phyloP scores from a whole-genome alignment of 345 rosid genomes.

The Corymbia maculata region DNA sequence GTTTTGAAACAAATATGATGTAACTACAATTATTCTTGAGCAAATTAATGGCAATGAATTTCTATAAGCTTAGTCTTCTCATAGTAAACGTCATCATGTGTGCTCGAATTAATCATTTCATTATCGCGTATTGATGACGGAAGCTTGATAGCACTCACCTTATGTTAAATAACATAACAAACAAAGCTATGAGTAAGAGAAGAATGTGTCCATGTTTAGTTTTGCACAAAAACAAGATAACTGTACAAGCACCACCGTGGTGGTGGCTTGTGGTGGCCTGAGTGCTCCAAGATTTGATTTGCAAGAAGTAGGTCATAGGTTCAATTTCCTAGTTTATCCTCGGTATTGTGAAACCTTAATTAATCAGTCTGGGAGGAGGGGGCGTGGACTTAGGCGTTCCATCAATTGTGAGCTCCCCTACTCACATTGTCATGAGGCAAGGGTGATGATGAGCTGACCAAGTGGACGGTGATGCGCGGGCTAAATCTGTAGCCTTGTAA shows the following conservation, averaged over 20 bases:
- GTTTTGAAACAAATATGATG: neutral
- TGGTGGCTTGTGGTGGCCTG: neutral
- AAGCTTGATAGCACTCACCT: neutral
- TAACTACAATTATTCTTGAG: neutral
- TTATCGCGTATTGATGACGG: neutral
- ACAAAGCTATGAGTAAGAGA: neutral
- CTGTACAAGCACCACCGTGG: neutral
- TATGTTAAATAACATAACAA: neutral
- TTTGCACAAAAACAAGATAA: neutral
- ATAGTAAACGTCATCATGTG: neutral
- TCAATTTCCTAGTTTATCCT: neutral
- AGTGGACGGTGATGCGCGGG: neutral
- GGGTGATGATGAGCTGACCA: neutral
- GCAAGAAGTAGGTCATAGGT: neutral
- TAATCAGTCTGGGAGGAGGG: neutral
- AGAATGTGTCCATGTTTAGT: neutral
- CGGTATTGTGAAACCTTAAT: neutral
- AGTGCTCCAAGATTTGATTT: neutral
- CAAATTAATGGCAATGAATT: neutral
- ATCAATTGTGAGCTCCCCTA: neutral
- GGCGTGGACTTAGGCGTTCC: neutral
- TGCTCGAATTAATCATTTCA: neutral
- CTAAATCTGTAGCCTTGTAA: neutral
- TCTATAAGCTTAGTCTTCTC: neutral
- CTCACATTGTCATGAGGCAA: neutral